A percentile compares a stretch with the other conserved stretches of the same genome.
Evolutionary conservation across 148 eudicot genomes (phyloP).

Genomic region (Fagopyrum tataricum): DNA sequence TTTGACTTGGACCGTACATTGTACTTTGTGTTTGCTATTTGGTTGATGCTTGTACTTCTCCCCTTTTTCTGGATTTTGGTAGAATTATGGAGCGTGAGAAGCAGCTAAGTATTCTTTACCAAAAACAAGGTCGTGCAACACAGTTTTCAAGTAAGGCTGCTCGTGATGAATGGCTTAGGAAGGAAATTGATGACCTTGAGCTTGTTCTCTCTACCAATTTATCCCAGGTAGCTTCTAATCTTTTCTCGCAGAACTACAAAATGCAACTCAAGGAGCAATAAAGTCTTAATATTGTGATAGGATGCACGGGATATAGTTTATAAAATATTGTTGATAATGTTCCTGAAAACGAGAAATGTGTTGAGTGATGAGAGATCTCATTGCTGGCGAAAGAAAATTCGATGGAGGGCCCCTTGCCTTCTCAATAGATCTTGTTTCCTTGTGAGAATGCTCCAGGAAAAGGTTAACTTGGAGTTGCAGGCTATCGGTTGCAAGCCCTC

Average conservation of each 20-base stretch:
- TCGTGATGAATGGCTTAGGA: conserved; percentile 88
- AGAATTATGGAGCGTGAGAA: conserved; percentile 96
- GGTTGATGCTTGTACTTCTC: conserved; percentile 3
- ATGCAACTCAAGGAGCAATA: not conserved
- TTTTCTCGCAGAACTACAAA: not conserved
- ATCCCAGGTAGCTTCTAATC: conserved; percentile 45
- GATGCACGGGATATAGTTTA: not conserved
- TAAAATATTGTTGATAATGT: not conserved
- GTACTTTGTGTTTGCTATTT: not conserved
- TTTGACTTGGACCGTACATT: not conserved
- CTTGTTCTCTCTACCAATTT: conserved; percentile 53
- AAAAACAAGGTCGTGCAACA: conserved; percentile 95
- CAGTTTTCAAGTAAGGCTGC: conserved; percentile 86
- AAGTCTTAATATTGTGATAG: not conserved
- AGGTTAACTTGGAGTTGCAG: not conserved
- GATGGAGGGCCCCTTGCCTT: no score
- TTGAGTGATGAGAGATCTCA: no score
- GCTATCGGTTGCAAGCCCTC: not conserved
- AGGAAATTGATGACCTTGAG: conserved; percentile 75
- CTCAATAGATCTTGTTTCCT: not conserved
- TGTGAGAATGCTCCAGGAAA: not conserved
- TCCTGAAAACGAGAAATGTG: no score
- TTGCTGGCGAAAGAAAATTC: no score
- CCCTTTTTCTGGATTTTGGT: conserved; percentile 14
- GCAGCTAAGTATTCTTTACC: conserved; percentile 91